Evolutionary conservation across 2,329 filamentous ascomycete species (phyloP), one percentile per base, ranked within the genome.

Genomic region (Epichloe amarillans): DNA sequence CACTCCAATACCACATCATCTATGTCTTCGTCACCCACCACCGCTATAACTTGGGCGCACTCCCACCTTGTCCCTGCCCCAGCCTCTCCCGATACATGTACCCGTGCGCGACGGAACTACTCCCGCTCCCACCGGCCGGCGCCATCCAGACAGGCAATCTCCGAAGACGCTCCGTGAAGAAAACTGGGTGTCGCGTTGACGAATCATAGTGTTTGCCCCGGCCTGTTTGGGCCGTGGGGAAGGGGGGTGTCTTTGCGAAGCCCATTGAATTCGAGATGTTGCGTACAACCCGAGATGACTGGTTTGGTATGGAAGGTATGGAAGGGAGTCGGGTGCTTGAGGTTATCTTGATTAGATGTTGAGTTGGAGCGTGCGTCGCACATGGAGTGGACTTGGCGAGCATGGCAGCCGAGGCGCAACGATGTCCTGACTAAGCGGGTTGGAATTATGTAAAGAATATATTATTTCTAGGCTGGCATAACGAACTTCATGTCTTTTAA

Each of bases 111-210:
- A 82, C 74, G 0, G 80, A 80, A 54, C 64, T 80, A 23, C 12
- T 50, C 6, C 36, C 46, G 3, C 12, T 50, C 6, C 36, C 46
- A 8, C 10, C 12, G 23, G 11, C 58, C 6, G 54, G 50, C 23
- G 58, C 60, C 52, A 56, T 52, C 40, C 52, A 57, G 21, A 73
- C 69, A 5, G 80, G 75, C 3, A 76, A 72, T 58, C 74, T 77
- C 52, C 75, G 76, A 47, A 87, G 67, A 48, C 73, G 73, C 33
- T 78, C 71, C 0, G 84, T 85, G 68, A 89, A 88, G 67, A 90
- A 90, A 1, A 88, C 85, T 0, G 86, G 86, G 57, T 90, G 86
- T 26, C 78, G 69, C 39, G 72, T 72, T 1, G 84, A 79, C 10
- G 78, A 70, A 62, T 84, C 74, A 60, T 75, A 52, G 50, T 63